Base-by-base conservation (phyloP, 2,329 filamentous ascomycete genomes). In the Exophiala aquamarina region DNA sequence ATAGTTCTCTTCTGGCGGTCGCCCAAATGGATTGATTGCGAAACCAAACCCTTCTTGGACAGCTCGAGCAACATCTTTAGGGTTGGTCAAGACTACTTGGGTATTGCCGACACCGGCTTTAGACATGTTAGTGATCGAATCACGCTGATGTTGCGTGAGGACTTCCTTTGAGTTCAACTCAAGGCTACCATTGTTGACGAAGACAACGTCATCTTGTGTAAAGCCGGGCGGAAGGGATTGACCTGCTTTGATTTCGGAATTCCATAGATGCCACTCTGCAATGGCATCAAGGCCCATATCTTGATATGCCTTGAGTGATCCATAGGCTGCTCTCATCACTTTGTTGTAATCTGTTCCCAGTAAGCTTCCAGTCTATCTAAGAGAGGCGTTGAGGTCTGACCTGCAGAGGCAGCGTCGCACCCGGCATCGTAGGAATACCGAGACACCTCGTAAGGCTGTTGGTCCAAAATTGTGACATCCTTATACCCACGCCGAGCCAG, bases 391-490 rank as follows among this genome's bases (percentile, higher is more conserved):
- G n/a, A n/a, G 35, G 19, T 7, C 35, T 76, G 19, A 78, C 49
- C 76, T 21, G 26, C 70, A 3, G 69, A 73, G 0, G 73, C 71
- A 2, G 63, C 66, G 56, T 74, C 70, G 34, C 68, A 66, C 15
- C 73, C 73, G 1, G 59, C 44, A 1, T 60, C 50, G 44, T 70
- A 70, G 4, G 69, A 67, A 41, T 77, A 76, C 0, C 56, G 57
- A 0, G 62, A 61, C 26, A 67, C 55, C 78, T n/a, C n/a, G n/a
- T n/a, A n/a, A n/a, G n/a, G n/a, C n/a, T n/a, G n/a, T n/a, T n/a
- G n/a, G n/a, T n/a, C 75, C 19, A 78, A 63, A 9, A 78, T 66
- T 7, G 66, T 76, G 14, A 77, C 63, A 49, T 73, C 63, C 4
- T 17, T 63, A 56, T 76, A 78, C 3, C 75, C 75, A 13, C 45